Evolutionary conservation across 2,329 filamentous ascomycete genomes (phyloP).

Genomic region (Aspergillus sp.): DNA sequence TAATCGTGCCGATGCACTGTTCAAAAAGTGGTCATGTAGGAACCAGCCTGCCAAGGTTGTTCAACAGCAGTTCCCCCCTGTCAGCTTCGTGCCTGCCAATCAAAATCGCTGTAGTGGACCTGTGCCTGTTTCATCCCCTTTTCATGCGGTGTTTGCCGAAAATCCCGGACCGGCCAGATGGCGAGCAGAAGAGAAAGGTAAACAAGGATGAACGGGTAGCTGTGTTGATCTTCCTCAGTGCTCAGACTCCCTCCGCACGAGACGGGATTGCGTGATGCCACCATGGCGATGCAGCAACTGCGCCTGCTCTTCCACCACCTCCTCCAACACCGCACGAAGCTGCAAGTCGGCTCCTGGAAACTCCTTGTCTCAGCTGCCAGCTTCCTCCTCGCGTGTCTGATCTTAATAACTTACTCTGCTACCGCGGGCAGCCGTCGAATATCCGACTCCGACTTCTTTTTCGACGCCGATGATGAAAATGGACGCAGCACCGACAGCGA

Average conservation of each 20-base stretch:
- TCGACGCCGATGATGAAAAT: background rate
- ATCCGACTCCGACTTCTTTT: background rate
- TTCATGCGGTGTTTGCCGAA: background rate
- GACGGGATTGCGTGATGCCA: conserved; percentile 12
- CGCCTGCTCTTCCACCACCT: conserved; percentile 10
- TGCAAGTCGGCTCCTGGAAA: conserved; percentile 4
- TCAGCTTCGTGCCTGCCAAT: conserved; percentile 6
- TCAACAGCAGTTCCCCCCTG: too few species aligned
- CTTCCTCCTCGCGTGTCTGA: conserved; percentile 6
- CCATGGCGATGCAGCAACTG: conserved; percentile 15
- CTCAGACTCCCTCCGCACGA: background rate
- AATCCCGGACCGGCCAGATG: background rate
- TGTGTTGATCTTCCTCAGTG: background rate
- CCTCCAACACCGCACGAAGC: conserved; percentile 11
- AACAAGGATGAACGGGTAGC: background rate
- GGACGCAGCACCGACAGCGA: background rate
- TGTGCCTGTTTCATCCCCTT: conserved; percentile 11
- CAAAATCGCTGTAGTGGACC: conserved; percentile 4
- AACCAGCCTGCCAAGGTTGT: too few species aligned
- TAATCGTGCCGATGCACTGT: background rate
- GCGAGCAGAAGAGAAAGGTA: background rate
- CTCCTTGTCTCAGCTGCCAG: conserved; percentile 9
- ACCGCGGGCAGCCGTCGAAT: background rate
- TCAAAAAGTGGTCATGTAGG: background rate
- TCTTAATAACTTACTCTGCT: conserved; percentile 12